Evolutionary conservation across 129 eudicot species (phyloP), one percentile per base, ranked within the genome.

Genomic region (Erigeron canadensis): DNA sequence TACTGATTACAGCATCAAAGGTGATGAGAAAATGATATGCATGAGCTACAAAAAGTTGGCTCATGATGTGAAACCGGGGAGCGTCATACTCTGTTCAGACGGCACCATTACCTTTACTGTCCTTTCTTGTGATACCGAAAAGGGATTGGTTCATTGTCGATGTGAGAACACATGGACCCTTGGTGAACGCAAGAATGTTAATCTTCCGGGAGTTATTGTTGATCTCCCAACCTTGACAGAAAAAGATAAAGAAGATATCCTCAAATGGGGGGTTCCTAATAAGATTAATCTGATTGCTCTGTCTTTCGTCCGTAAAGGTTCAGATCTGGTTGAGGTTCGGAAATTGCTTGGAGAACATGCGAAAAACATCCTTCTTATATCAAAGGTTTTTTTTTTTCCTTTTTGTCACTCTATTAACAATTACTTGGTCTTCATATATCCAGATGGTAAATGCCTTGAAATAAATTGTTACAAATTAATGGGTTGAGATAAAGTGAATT

Each of bases 101-200:
- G 84, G 84, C 44, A 74, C 77, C 42, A 80, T 80, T 16, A 60
- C 84, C 2, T 64, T 80, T n/a, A 80, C 84, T 8, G 80, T 80
- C 62, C 77, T 75, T 62, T 74, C 76, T 13, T 75, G 84, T 28
- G 84, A 80, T 72, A 69, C 71, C 0, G 80, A 80, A 45, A 63
- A 60, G 12, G 80, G 84, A 13, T 37, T 75, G 77, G 84, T 80
- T 19, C 75, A 68, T 46, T 80, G 84, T 37, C 80, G 84, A 7
- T 80, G 84, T 39, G 80, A 80, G 76, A 80, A 80, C 69, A 41
- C 80, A 0, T 75, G 80, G 79, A 70, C 76, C 18, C 77, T 80
- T 10, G 84, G 84, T 42, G 84, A 80, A 62, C 70, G 84, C n/a
- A 80, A 80, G 84, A 80, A 80, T 21, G 84, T 80, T 21, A 80